A percentile compares a stretch with the other conserved stretches of the same genome.
These are phyloP conservation scores for Pinus taeda DNA, from an alignment of 75 land plant species.

Conservation along the genomic window DNA sequence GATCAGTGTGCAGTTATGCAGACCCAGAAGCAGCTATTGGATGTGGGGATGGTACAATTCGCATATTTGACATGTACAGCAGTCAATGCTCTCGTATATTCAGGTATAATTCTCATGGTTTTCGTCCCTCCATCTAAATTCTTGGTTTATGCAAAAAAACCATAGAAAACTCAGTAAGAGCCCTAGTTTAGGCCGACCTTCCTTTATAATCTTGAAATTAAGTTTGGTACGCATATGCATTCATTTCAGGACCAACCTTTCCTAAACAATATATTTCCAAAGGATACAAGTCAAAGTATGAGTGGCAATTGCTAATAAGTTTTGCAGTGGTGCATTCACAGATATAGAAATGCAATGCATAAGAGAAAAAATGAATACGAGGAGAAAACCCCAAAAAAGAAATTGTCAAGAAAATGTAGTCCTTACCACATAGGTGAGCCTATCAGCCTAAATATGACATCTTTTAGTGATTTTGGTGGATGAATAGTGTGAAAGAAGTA, in stretches of 20 bases:
- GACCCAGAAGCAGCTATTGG: conserved; percentile 94
- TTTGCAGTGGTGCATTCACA: too few relatives aligned
- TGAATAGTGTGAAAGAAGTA: too few relatives aligned
- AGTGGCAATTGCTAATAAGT: too few relatives aligned
- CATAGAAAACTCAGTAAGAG: neutral
- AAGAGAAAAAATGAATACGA: too few relatives aligned
- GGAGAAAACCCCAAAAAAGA: too few relatives aligned
- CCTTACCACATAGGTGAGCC: too few relatives aligned
- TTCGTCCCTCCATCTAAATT: neutral
- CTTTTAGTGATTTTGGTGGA: too few relatives aligned
- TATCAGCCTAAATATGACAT: too few relatives aligned
- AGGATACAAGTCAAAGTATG: neutral
- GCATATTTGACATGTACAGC: conserved; percentile 92
- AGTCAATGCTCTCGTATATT: conserved; percentile 71
- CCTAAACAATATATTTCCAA: neutral
- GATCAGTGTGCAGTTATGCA: neutral
- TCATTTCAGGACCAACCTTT: neutral
- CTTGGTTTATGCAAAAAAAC: neutral
- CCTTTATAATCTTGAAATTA: neutral
- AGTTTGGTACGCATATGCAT: neutral
- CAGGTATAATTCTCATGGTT: conserved; percentile 38
- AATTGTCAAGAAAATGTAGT: too few relatives aligned
- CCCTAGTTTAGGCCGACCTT: neutral
- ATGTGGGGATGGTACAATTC: conserved; percentile 84
- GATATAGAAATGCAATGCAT: too few relatives aligned